These are phyloP conservation scores for Fraxinus americana DNA, from an alignment of 257 asterid genomes.

Conservation along the genomic window DNA sequence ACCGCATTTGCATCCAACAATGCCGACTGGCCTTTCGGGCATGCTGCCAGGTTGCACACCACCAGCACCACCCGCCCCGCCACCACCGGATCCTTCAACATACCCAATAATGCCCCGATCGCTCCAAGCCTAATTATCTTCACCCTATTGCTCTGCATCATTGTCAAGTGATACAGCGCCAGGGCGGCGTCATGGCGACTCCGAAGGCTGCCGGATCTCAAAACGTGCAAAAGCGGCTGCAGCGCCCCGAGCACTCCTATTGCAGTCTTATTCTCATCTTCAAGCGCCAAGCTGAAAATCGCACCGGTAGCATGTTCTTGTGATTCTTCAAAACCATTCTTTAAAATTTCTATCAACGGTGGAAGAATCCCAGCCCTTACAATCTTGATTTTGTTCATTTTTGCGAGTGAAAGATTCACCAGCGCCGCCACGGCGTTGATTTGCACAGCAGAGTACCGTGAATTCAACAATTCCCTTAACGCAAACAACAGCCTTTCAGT, in stretches of 20 bases:
- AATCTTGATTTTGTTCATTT: constrained; percentile 68
- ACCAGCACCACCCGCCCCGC: constrained; percentile 69
- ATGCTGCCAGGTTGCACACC: constrained; percentile 77
- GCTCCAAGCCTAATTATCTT: constrained; percentile 69
- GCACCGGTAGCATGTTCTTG: constrained; percentile 95
- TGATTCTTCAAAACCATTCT: constrained; percentile 73
- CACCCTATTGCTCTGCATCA: constrained; percentile 65
- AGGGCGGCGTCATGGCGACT: constrained; percentile 83
- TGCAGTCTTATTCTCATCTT: constrained; percentile 76
- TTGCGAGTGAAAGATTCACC: constrained; percentile 82
- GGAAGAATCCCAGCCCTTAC: constrained; percentile 81
- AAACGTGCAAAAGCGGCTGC: constrained; percentile 75
- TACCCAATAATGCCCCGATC: constrained; percentile 47
- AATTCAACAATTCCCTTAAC: constrained; percentile 54
- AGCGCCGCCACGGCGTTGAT: constrained; percentile 77
- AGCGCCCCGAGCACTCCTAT: constrained; percentile 84
- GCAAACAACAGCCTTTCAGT: constrained; percentile 61
- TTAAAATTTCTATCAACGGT: constrained; percentile 58
- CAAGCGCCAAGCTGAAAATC: constrained; percentile 75
- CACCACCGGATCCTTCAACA: constrained; percentile 52
- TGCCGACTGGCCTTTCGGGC: constrained; percentile 72
- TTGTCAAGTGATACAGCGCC: constrained; percentile 78
- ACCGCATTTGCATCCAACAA: constrained; percentile 70
- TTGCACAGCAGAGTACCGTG: constrained; percentile 71
- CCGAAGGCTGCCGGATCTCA: constrained; percentile 70